A percentile compares a stretch with the other conserved stretches of the same genome.
Conservation (phyloP, 495 filamentous ascomycete genomes). For the Penicillium canescens region DNA sequence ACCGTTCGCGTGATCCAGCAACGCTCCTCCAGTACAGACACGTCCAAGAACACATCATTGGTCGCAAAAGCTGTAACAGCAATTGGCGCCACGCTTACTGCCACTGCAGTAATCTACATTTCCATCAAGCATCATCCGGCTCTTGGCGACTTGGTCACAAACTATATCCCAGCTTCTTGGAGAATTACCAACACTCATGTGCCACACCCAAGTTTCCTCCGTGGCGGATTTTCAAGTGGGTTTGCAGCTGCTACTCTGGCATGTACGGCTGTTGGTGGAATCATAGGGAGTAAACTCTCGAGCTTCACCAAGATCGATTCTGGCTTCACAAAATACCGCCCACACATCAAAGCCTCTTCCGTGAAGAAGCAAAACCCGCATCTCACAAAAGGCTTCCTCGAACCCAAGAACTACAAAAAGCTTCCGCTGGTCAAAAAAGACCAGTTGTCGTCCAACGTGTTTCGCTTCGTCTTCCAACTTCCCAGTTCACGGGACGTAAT, state of each 20-base stretch:
- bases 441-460: constrained; percentile 43
- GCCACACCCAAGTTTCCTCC: constrained; percentile 3
- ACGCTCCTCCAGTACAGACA: not conserved
- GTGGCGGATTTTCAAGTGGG: constrained; percentile 25
- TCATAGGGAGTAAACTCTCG: constrained; percentile 16
- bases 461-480: constrained; percentile 46
- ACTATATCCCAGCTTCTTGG: not conserved
- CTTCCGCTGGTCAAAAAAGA: constrained; percentile 45
- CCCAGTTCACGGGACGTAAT: constrained; percentile 38
- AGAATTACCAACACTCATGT: not conserved
- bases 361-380: constrained; percentile 30
- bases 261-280: constrained; percentile 13
- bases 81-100: not conserved
- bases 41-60: not conserved
- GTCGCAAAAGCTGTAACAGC: not conserved
- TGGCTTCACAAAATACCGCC: constrained; percentile 37
- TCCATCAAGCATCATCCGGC: not conserved
- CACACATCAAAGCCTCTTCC: constrained; percentile 26
- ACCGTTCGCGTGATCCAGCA: constrained; percentile 23
- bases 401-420: constrained; percentile 43
- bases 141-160: not conserved
- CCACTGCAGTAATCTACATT: not conserved
- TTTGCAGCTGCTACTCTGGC: constrained; percentile 27
- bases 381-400: constrained; percentile 36
- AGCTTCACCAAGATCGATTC: constrained; percentile 28